Base-by-base conservation (phyloP, 441 rosid genomes). In the Gossypium schwendimanii region DNA sequence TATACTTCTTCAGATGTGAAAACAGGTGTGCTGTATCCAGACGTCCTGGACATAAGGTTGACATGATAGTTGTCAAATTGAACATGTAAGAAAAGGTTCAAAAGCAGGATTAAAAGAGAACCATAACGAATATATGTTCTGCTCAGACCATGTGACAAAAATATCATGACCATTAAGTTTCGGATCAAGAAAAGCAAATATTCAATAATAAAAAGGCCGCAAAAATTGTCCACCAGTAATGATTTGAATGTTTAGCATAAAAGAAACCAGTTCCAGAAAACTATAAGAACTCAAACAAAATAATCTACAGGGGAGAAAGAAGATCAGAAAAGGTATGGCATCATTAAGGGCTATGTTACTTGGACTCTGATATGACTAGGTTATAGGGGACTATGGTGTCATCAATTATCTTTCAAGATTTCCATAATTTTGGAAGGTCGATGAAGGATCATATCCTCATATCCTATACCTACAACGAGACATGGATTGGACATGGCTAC, bases 1-100 rank as follows among this genome's bases (percentile, higher is more conserved):
- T 89, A 86, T 8, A 95, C 87, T 81, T 95, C 97, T 12, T 87
- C 91, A 2, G 98, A 91, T 54, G 93, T 93, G 83, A 93, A 87
- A 28, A 77, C 94, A 1, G 96, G 92, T 44, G 74, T 81, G 84
- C 75, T 84, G 80, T 76, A 84, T 66, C 78, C 85, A 39, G 96
- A 80, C 21, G 80, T 81, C 82, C 99, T 92, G 82, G 54, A 73
- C 69, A 62, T 10, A 54, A 39, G 14, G 55, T 31, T 36, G 39
- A 3, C 70, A 54, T 3, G 6, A 9, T 52, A 21, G 49, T 31
- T 39, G 33, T 50, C 52, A 60, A 3, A 26, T 23, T 41, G 60
- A 31, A 15, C 47, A 28, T 6, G 36, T 44, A 8, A 47, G 12
- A 44, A 61, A 10, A 9, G 45, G 26, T n/a, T 17, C 2, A 15